phyloP scores from a whole-genome alignment of 106 monocot genomes.

The Acanthochlamys bracteata region DNA sequence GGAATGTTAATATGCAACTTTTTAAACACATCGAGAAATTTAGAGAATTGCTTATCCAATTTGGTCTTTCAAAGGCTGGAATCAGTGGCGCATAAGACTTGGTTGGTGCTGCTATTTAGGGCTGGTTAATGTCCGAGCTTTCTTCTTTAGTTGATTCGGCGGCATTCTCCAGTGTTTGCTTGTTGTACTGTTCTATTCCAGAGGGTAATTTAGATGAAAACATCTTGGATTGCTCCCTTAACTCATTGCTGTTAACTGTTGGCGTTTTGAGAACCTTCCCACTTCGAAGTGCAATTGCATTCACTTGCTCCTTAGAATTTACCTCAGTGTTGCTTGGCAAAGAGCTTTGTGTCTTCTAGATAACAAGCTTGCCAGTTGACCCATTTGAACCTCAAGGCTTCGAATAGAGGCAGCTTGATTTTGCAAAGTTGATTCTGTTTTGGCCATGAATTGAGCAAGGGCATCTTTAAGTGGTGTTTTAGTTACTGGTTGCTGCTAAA shows the following conservation, averaged over 20 bases:
- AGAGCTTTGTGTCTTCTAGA: neutral
- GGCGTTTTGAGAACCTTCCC: neutral
- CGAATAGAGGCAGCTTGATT: neutral
- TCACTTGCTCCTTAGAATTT: conserved; percentile 2
- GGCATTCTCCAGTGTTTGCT: too few species aligned
- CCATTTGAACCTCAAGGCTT: neutral
- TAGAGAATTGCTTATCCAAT: neutral
- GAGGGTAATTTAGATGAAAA: too few species aligned
- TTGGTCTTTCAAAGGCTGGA: neutral
- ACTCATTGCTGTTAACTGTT: too few species aligned
- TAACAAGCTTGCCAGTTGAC: neutral
- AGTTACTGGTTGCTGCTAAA: neutral
- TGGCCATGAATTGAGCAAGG: neutral
- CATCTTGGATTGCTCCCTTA: too few species aligned
- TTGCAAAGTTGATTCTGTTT: neutral
- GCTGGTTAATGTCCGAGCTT: too few species aligned
- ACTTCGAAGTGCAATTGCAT: neutral
- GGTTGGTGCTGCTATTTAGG: too few species aligned
- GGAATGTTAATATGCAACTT: conserved; percentile 4
- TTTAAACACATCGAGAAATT: conserved; percentile 2
- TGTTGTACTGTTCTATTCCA: too few species aligned
- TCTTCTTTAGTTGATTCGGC: too few species aligned
- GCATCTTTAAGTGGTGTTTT: neutral
- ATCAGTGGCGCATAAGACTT: too few species aligned
- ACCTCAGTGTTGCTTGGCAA: neutral